Conservation (phyloP, 768 basidiomycete genomes). For the Lentinula boryana region DNA sequence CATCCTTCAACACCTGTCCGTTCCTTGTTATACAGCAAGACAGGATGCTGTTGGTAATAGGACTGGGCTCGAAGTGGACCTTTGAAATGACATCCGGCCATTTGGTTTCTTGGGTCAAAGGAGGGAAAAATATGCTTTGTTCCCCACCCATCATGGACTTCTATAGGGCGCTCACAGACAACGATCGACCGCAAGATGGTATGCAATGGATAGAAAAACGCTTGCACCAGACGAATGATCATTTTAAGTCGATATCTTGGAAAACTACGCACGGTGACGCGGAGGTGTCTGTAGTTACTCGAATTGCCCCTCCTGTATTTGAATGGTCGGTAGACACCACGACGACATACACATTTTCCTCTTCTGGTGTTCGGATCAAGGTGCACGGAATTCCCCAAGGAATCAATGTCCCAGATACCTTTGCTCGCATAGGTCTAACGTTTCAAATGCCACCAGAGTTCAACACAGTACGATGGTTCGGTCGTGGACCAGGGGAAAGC, state of each 20-base stretch:
- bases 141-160: conserved; percentile 6
- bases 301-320: conserved; percentile 8
- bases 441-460: conserved; percentile 1
- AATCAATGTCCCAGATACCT: conserved; percentile 3
- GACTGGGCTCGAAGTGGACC: conserved; percentile 1
- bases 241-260: conserved; percentile 3
- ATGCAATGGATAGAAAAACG: conserved; percentile 6
- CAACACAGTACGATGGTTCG: conserved; percentile 5
- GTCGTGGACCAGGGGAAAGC: conserved; percentile 8
- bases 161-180: conserved; percentile 7
- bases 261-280: background rate
- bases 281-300: conserved; percentile 1
- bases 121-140: background rate
- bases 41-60: background rate
- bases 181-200: conserved; percentile 7
- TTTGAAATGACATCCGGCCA: conserved; percentile 5
- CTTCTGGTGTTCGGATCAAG: background rate
- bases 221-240: conserved; percentile 4
- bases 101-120: conserved; percentile 3
- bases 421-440: conserved; percentile 6
- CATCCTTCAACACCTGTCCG: background rate
- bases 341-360: conserved; percentile 6
- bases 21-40: background rate
- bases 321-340: conserved; percentile 9
- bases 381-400: conserved; percentile 5